phyloP scores from a whole-genome alignment of 2,329 filamentous ascomycete genomes.

The Ophiostoma perfectum region DNA sequence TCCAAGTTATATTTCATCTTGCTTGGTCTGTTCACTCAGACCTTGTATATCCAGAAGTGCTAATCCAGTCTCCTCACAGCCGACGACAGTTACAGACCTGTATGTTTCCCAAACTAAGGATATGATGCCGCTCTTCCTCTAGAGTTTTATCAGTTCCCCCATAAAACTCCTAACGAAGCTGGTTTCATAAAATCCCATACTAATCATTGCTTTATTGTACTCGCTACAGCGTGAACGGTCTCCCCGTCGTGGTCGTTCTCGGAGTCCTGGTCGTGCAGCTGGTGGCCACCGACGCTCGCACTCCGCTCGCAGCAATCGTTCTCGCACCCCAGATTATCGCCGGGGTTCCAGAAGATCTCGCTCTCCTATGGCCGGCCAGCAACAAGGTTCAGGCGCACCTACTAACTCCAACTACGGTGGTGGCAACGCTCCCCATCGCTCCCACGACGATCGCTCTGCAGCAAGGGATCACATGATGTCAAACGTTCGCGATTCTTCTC shows the following conservation, averaged over 20 bases:
- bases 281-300: slow-evolving; percentile 68
- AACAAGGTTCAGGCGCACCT: slow-evolving; percentile 2
- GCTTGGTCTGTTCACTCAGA: not conserved
- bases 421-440: slow-evolving; percentile 54
- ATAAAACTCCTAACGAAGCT: no score
- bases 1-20: not conserved
- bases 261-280: slow-evolving; percentile 64
- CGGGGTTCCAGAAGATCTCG: slow-evolving; percentile 68
- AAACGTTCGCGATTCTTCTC: slow-evolving; percentile 86
- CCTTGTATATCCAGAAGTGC: not conserved
- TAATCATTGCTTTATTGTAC: not conserved
- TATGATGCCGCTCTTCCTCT: not conserved
- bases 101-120: not conserved
- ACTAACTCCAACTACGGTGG: slow-evolving; percentile 52
- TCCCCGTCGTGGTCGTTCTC: slow-evolving; percentile 72
- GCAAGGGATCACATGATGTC: slow-evolving; percentile 96
- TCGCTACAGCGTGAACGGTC: slow-evolving; percentile 70
- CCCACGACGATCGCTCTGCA: slow-evolving; percentile 74
- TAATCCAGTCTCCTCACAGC: slow-evolving; percentile 7
- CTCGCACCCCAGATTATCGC: slow-evolving; percentile 73
- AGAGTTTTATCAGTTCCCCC: no score
- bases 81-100: slow-evolving; percentile 18
- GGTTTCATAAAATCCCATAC: slow-evolving; percentile 25
- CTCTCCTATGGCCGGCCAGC: slow-evolving; percentile 78
- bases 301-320: slow-evolving; percentile 68